Evolutionary conservation across 2,329 filamentous ascomycete species (phyloP).

Genomic region (Rutstroemia sp.): DNA sequence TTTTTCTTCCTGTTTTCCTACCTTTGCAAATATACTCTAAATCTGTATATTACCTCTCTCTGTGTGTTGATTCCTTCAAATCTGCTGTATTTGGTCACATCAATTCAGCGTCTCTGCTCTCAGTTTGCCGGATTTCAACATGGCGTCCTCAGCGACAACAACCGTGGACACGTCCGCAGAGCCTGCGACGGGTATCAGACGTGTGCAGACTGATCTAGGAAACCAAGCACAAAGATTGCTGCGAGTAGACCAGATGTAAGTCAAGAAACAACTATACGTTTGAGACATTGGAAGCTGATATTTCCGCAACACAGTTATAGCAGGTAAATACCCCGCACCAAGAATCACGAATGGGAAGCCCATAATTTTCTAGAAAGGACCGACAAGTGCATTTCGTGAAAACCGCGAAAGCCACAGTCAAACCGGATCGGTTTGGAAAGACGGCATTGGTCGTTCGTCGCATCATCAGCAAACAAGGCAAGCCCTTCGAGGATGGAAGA

Average conservation of each 20-base stretch:
- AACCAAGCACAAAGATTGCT: conserved; percentile 1
- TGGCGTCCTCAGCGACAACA: not conserved
- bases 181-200: not conserved
- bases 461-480: conserved; percentile 2
- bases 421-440: conserved; percentile 4
- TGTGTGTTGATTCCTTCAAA: too few species aligned
- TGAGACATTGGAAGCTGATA: not conserved
- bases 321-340: not conserved
- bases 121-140: not conserved
- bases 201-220: not conserved
- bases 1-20: too few species aligned
- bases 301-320: not conserved
- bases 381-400: conserved; percentile 1
- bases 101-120: too few species aligned
- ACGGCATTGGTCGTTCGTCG: conserved; percentile 3
- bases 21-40: too few species aligned
- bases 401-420: not conserved
- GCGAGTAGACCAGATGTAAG: conserved; percentile 4
- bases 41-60: too few species aligned
- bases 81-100: too few species aligned
- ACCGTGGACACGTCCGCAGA: not conserved
- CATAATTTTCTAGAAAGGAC: not conserved
- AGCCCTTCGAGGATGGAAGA: not conserved
- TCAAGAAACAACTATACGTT: not conserved
- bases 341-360: not conserved